Percentiles rank a stretch among this genome's conserved stretches.
Conservation (phyloP, 148 eudicot species). For the Diospyros kaki region DNA sequence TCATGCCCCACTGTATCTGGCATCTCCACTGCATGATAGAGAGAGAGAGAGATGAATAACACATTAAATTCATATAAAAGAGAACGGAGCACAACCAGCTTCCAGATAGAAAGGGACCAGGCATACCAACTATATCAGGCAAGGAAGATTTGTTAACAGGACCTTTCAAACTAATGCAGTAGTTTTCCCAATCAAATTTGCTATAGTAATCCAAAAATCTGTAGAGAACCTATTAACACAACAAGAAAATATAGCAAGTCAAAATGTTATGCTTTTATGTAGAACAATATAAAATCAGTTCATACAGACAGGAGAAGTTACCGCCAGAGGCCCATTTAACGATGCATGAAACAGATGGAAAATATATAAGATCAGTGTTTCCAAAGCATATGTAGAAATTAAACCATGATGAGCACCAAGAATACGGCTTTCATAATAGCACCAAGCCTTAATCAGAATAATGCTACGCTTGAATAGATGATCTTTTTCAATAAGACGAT, state of each 20-base stretch:
- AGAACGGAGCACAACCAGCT: not conserved
- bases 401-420: constrained; percentile 72
- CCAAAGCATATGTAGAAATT: constrained; percentile 65
- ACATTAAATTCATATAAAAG: too few relatives aligned
- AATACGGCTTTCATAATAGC: constrained; percentile 69
- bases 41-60: not conserved
- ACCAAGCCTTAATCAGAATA: constrained; percentile 61
- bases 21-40: constrained; percentile 32
- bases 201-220: constrained; percentile 56
- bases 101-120: not conserved
- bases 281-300: not conserved
- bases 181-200: constrained; percentile 63
- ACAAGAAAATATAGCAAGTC: constrained; percentile 7
- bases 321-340: constrained; percentile 50
- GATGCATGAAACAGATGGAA: constrained; percentile 52
- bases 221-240: constrained; percentile 40
- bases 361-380: constrained; percentile 53
- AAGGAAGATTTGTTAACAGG: constrained; percentile 48
- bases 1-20: constrained; percentile 19
- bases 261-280: not conserved
- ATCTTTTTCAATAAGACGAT: constrained; percentile 50
- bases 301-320: constrained; percentile 14
- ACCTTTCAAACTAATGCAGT: constrained; percentile 60
- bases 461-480: constrained; percentile 63
- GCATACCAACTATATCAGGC: constrained; percentile 50